Evolutionary conservation across 169 alveolate genomes (phyloP), one percentile per base, ranked within the genome.

Genomic region (Amoebophrya sp.): DNA sequence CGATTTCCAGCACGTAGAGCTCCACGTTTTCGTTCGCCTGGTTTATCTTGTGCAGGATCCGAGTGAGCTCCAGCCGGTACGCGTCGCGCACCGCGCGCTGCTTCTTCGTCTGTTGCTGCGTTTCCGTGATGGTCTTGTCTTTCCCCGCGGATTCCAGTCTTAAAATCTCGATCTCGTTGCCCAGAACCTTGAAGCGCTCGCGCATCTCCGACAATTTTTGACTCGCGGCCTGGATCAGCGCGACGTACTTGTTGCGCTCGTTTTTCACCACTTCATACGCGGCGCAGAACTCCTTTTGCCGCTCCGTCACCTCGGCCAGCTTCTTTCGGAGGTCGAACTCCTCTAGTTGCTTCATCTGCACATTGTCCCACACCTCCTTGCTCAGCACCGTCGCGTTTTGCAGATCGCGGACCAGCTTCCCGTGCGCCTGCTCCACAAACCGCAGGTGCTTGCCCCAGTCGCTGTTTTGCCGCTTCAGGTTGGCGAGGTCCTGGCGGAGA

Each of bases 201-300:
- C 95, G 95, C 94, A 96, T 94, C 93, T 97, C 98, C 77, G 98
- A 97, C 25, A 95, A 92, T 92, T 97, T 97, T 93, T 97, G 95
- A 1, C 95, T 94, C 14, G 96, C 94, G 90, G 95, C 95, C 93
- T 97, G 95, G 55, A 96, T 97, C 91, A 92, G 92, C 35, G 96
- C 95, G 39, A 97, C 97, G 92, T 97, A 96, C 94, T 97, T 95
- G 94, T 97, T 97, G 93, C 98, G 95, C 77, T 95, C 98, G 89
- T 95, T 95, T 90, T 95, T 95, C 14, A 97, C 97, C 89, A 95
- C 96, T 88, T 97, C 97, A 92, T 96, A 95, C 89, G 96, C 92
- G 38, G 95, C 96, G 39, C 55, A 55, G 77, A 54, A 40, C 25
- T 91, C 93, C 40, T 29, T 77, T 23, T 10, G 12, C 40, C 90